Percentiles rank a stretch among this genome's conserved stretches.
phyloP scores from a whole-genome alignment of 108 stramenopile genomes.

The Skeletonema menzelii region DNA sequence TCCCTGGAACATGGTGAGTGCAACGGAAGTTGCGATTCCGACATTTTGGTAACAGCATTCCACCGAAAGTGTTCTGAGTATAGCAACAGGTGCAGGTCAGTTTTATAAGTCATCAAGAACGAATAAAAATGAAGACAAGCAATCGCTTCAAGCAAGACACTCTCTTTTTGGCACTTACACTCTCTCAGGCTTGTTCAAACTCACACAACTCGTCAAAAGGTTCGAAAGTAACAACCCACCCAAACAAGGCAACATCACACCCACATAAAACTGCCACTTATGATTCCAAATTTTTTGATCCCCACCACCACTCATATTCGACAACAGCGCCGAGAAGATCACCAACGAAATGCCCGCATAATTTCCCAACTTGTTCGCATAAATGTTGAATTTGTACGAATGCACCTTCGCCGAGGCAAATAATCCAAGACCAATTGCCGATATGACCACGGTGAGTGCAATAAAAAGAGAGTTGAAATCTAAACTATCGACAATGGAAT shows the following conservation, averaged over 20 bases:
- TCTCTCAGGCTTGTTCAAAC: slow-evolving; percentile 68
- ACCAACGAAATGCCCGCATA: slow-evolving; percentile 70
- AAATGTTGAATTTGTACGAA: slow-evolving; percentile 60
- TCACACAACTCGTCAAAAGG: slow-evolving; percentile 48
- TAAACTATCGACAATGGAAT: slow-evolving; percentile 48
- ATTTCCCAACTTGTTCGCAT: slow-evolving; percentile 71
- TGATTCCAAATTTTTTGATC: slow-evolving; percentile 74
- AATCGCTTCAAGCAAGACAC: background rate
- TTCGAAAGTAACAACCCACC: slow-evolving; percentile 64
- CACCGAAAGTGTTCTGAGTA: slow-evolving; percentile 64
- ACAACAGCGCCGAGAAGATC: slow-evolving; percentile 64
- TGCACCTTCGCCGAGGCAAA: slow-evolving; percentile 53
- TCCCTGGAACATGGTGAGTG: slow-evolving; percentile 77
- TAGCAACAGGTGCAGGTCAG: background rate
- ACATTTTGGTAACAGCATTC: slow-evolving; percentile 91
- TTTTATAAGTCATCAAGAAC: background rate
- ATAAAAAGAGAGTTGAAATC: slow-evolving; percentile 76
- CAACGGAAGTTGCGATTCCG: slow-evolving; percentile 83
- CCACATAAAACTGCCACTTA: slow-evolving; percentile 77
- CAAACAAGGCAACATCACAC: slow-evolving; percentile 64
- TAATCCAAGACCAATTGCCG: slow-evolving; percentile 70
- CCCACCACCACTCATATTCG: slow-evolving; percentile 54
- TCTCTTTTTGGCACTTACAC: slow-evolving; percentile 48
- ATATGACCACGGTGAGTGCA: slow-evolving; percentile 67
- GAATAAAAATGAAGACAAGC: background rate